phyloP scores from a whole-genome alignment of 2,329 filamentous ascomycete species.

The Lachnellula arida region DNA sequence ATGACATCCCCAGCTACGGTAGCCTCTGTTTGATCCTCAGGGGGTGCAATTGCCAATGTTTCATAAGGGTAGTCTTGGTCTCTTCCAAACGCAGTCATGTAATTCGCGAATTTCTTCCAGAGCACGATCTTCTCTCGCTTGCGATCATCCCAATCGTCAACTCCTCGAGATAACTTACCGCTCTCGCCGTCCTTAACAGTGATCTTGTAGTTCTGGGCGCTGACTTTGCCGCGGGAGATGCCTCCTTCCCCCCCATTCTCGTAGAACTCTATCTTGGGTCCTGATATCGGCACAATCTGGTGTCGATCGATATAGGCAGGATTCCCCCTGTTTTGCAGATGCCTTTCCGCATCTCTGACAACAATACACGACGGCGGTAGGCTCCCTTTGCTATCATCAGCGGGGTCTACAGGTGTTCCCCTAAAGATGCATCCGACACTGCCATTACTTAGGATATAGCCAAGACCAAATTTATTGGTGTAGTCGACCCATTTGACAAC shows the following conservation, averaged over 20 bases:
- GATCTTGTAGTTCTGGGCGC: slow-evolving; percentile 57
- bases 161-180: slow-evolving; percentile 58
- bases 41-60: slow-evolving; percentile 30
- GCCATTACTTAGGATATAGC: slow-evolving; percentile 78
- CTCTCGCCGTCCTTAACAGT: slow-evolving; percentile 52
- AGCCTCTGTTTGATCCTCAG: slow-evolving; percentile 31
- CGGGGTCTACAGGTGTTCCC: slow-evolving; percentile 44
- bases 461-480: slow-evolving; percentile 79
- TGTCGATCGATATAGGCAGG: slow-evolving; percentile 50
- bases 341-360: slow-evolving; percentile 65
- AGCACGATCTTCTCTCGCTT: slow-evolving; percentile 62
- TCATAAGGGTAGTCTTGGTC: slow-evolving; percentile 56
- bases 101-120: slow-evolving; percentile 72
- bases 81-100: slow-evolving; percentile 68
- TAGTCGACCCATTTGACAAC: slow-evolving; percentile 85
- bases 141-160: slow-evolving; percentile 59
- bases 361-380: slow-evolving; percentile 68
- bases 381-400: slow-evolving; percentile 44
- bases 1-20: slow-evolving; percentile 52
- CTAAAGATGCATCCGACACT: slow-evolving; percentile 67
- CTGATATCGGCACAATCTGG: slow-evolving; percentile 60
- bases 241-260: slow-evolving; percentile 65
- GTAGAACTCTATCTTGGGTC: slow-evolving; percentile 63
- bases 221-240: slow-evolving; percentile 57
- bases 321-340: slow-evolving; percentile 60